Evolutionary conservation across 495 filamentous ascomycete species (phyloP).

Genomic region (Penicillium paradoxum): DNA sequence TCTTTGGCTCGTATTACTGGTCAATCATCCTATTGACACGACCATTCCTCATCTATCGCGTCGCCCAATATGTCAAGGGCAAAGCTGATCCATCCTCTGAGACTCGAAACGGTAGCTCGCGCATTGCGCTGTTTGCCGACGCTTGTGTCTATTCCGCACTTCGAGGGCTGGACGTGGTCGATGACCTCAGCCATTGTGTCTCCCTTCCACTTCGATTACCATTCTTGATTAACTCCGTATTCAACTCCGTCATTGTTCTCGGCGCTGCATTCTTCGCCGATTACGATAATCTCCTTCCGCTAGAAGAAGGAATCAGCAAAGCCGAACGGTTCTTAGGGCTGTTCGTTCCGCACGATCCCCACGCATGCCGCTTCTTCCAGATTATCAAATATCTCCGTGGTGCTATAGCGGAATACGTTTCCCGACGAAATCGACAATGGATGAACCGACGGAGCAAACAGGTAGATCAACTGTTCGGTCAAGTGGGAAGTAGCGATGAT

Average conservation of each 20-base stretch:
- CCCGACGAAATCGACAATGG: constrained; percentile 32
- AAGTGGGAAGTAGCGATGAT: constrained; percentile 25
- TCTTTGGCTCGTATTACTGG: constrained; percentile 66
- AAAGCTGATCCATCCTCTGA: constrained; percentile 27
- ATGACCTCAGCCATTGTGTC: constrained; percentile 50
- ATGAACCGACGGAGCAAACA: constrained; percentile 37
- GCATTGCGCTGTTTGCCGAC: constrained; percentile 62
- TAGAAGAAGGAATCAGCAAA: constrained; percentile 52
- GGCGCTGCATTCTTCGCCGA: constrained; percentile 65
- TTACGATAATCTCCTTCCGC: constrained; percentile 53
- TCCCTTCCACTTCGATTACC: constrained; percentile 65
- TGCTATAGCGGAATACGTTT: constrained; percentile 46
- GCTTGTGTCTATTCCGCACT: constrained; percentile 66
- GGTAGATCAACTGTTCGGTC: constrained; percentile 38
- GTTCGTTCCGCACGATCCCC: constrained; percentile 58
- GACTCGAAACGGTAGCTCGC: constrained; percentile 27
- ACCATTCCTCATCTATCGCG: constrained; percentile 61
- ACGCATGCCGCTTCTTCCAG: constrained; percentile 58
- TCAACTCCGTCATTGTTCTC: constrained; percentile 64
- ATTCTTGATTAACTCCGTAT: constrained; percentile 69
- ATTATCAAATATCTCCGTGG: constrained; percentile 58
- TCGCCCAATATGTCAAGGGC: constrained; percentile 42
- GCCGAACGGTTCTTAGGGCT: constrained; percentile 56
- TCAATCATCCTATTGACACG: constrained; percentile 65
- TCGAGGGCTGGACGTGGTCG: constrained; percentile 59